These are phyloP conservation scores for Pouteria glomerata DNA, from an alignment of 148 eudicot genomes.

Conservation along the genomic window DNA sequence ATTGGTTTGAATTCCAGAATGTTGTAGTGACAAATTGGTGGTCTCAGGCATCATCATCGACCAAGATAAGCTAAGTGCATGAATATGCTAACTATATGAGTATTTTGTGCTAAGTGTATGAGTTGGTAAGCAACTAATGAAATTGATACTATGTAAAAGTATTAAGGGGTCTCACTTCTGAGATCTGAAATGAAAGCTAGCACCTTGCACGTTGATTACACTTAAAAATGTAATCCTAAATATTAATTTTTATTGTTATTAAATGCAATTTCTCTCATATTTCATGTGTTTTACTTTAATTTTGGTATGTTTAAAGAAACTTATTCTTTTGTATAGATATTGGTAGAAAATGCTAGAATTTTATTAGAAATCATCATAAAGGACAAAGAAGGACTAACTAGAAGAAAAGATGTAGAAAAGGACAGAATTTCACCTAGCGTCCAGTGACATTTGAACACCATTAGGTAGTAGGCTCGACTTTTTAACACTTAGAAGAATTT, in stretches of 20 bases:
- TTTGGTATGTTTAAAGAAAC: neutral
- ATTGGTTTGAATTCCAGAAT: neutral
- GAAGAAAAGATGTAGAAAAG: too few relatives aligned
- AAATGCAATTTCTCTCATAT: too few relatives aligned
- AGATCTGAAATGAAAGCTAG: too few relatives aligned
- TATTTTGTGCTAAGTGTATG: neutral
- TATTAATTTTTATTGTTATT: too few relatives aligned
- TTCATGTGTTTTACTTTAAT: neutral
- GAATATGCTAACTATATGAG: neutral
- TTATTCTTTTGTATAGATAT: neutral
- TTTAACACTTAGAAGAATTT: too few relatives aligned
- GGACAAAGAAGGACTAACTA: neutral
- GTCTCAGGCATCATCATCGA: too few relatives aligned
- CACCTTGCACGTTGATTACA: neutral
- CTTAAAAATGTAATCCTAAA: neutral
- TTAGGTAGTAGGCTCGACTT: neutral
- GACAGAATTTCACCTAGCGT: neutral
- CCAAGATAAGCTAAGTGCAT: neutral
- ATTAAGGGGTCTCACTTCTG: neutral
- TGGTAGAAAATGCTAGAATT: too few relatives aligned
- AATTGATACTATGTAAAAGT: too few relatives aligned
- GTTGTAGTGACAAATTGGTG: too few relatives aligned
- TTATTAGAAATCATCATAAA: too few relatives aligned
- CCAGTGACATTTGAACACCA: neutral
- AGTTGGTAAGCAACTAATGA: too few relatives aligned